A percentile compares a stretch with the other conserved stretches of the same genome.
These are phyloP conservation scores for Sarocladiaceae sp. DNA, from an alignment of 2,329 filamentous ascomycete species.

Conservation along the genomic window DNA sequence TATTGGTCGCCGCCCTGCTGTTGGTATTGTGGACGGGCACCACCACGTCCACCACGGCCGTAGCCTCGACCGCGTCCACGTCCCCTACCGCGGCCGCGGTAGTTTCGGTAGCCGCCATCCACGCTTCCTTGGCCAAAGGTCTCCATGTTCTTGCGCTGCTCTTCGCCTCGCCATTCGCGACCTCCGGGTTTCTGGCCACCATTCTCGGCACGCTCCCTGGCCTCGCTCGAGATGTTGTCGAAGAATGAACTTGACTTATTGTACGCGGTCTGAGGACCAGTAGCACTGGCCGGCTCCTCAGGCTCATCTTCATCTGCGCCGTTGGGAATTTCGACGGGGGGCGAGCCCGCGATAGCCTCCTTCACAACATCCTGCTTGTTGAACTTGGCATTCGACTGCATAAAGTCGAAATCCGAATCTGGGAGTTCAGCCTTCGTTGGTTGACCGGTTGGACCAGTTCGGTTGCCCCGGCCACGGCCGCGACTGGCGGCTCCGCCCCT, in stretches of 20 bases:
- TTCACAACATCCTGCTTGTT: constrained; percentile 60
- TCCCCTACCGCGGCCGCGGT: constrained; percentile 72
- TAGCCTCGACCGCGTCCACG: constrained; percentile 41
- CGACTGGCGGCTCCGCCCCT: constrained; percentile 37
- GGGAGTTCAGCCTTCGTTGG: constrained; percentile 78
- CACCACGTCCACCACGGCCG: constrained; percentile 33
- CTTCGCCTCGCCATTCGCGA: constrained; percentile 83
- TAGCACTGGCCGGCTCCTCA: constrained; percentile 32
- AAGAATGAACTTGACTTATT: constrained; percentile 92
- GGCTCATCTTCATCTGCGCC: constrained; percentile 26
- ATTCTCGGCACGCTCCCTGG: constrained; percentile 78
- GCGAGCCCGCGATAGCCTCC: constrained; percentile 78
- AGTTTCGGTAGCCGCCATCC: constrained; percentile 71
- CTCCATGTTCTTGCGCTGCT: constrained; percentile 93
- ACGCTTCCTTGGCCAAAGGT: constrained; percentile 97
- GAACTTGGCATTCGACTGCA: constrained; percentile 43
- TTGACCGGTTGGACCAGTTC: constrained; percentile 31
- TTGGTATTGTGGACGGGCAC: constrained; percentile 26
- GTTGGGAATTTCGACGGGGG: constrained; percentile 47
- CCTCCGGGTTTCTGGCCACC: constrained; percentile 63
- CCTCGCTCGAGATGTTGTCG: constrained; percentile 94
- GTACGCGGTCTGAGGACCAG: constrained; percentile 53
- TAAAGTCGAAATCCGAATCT: constrained; percentile 87
- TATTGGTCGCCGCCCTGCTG: constrained; percentile 13
- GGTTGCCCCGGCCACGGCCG: constrained; percentile 42